A percentile compares a stretch with the other conserved stretches of the same genome.
Conservation (phyloP, 148 eudicot genomes). For the Pouteria glomerata region DNA sequence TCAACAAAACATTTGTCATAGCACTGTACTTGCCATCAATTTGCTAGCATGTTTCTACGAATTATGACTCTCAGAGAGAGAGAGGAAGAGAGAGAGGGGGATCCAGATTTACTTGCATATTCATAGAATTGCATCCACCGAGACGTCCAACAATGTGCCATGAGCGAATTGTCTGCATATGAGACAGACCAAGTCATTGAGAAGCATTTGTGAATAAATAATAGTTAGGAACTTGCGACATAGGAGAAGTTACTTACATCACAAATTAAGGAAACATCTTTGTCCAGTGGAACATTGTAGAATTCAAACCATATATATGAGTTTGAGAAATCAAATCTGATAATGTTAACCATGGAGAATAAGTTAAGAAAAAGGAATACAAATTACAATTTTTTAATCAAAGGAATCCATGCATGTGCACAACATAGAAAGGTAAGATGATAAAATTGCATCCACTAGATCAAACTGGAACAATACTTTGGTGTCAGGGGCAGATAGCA, state of each 20-base stretch:
- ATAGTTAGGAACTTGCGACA: too few relatives aligned
- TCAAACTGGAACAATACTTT: neutral
- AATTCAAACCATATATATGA: constrained; percentile 93
- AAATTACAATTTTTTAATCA: neutral
- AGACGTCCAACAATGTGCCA: constrained; percentile 99
- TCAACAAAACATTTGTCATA: neutral
- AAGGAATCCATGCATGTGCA: neutral
- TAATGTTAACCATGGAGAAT: constrained; percentile 4
- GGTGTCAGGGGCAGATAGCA: neutral
- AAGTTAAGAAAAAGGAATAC: neutral
- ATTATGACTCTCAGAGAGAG: neutral
- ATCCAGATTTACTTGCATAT: constrained; percentile 69
- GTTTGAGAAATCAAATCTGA: constrained; percentile 77
- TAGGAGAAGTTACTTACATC: constrained; percentile 59
- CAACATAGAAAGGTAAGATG: neutral
- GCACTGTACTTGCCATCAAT: neutral
- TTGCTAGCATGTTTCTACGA: neutral
- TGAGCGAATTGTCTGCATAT: constrained; percentile 65
- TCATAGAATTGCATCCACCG: constrained; percentile 96
- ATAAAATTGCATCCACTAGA: neutral
- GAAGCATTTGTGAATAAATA: neutral
- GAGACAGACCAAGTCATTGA: constrained; percentile 12
- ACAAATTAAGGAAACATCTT: constrained; percentile 70
- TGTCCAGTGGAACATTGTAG: constrained; percentile 74
- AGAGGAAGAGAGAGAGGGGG: neutral